Base-by-base conservation (phyloP, 768 basidiomycete genomes). In the Mycena epipterygia region DNA sequence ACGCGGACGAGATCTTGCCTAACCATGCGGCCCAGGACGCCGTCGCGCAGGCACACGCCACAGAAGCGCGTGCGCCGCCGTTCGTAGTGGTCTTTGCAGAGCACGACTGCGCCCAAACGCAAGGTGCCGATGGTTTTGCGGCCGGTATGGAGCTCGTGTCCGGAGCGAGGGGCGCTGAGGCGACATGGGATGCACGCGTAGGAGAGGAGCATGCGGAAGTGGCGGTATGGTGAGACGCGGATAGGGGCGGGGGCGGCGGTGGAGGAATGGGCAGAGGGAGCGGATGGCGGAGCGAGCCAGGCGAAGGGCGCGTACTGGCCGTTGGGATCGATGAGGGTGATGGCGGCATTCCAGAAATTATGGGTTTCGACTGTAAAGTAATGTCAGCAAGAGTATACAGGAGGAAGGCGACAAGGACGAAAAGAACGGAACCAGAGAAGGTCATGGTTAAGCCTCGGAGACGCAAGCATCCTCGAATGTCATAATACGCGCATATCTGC, bases 101-200 rank as follows among this genome's bases (percentile, higher is more conserved):
- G n/a, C n/a, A n/a, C n/a, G n/a, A n/a, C n/a, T n/a, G n/a, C n/a
- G n/a, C n/a, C n/a, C n/a, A n/a, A n/a, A n/a, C n/a, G n/a, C n/a
- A n/a, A n/a, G n/a, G n/a, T n/a, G n/a, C n/a, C n/a, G n/a, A n/a
- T n/a, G n/a, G n/a, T n/a, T n/a, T n/a, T n/a, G 92, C 3, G 79
- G 67, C 41, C 80, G n/a, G n/a, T n/a, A n/a, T n/a, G n/a, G n/a
- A n/a, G n/a, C n/a, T n/a, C n/a, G n/a, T n/a, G n/a, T n/a, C 84
- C 2, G 85, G 81, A n/a, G 68, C 79, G 81, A 1, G 93, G 91
- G 5, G 79, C 79, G 77, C 93, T 94, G 75, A 94, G 83, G 16
- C 93, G 88, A 81, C 93, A 94, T 29, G 93, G 86, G 44, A 85
- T 78, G 80, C 93, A 94, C 33, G 86, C 87, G 64, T 78, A 84